Conservation (phyloP, 768 basidiomycete species). For the Pleurotus sapidus region DNA sequence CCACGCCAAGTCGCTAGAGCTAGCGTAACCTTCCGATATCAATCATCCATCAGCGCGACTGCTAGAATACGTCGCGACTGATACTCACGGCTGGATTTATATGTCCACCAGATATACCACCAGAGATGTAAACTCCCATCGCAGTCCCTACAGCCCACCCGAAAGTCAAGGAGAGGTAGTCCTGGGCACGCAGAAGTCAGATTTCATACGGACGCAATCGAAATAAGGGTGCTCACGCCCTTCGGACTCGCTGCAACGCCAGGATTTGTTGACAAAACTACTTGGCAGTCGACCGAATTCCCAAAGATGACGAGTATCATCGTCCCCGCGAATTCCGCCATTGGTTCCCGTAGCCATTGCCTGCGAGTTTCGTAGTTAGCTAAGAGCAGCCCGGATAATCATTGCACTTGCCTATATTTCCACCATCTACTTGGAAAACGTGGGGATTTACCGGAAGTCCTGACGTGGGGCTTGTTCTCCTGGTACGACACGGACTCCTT, state of each 20-base stretch:
- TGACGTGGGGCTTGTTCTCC: neutral
- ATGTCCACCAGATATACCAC: conserved; percentile 50
- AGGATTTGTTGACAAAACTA: conserved; percentile 37
- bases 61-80: conserved; percentile 13
- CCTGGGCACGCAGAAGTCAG: conserved; percentile 17
- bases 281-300: conserved; percentile 46
- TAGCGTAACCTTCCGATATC: conserved; percentile 56
- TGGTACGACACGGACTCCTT: no score
- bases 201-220: neutral
- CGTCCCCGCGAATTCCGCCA: conserved; percentile 53
- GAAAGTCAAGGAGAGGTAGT: conserved; percentile 39
- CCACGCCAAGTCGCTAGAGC: conserved; percentile 64
- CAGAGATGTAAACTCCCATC: conserved; percentile 46
- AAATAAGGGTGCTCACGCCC: conserved; percentile 33
- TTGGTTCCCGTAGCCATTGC: conserved; percentile 31
- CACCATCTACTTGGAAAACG: conserved; percentile 5
- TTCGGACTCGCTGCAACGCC: conserved; percentile 37
- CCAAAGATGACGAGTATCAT: conserved; percentile 55
- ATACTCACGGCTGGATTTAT: conserved; percentile 33
- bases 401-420: neutral
- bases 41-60: conserved; percentile 1
- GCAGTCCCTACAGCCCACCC: conserved; percentile 44
- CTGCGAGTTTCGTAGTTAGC: conserved; percentile 8
- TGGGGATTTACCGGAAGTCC: conserved; percentile 3
- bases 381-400: neutral